Conservation (phyloP, 1,284 basidiomycete genomes). For the Trametes versicolor region DNA sequence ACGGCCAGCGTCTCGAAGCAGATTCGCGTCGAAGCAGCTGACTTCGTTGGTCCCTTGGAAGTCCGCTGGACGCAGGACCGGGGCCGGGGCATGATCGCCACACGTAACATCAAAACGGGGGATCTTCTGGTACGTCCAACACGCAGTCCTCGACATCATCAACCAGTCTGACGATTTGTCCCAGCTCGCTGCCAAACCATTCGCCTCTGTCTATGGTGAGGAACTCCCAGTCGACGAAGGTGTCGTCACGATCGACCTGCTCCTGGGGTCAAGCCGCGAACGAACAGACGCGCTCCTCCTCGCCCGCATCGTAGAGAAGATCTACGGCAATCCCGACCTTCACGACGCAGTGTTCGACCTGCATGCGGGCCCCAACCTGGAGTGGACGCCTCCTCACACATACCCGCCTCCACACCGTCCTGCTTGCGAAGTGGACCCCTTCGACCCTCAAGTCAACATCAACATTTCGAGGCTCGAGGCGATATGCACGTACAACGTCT, state of each 20-base stretch:
- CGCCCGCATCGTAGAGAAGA: conserved; percentile 24
- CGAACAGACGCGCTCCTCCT: conserved; percentile 22
- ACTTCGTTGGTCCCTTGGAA: conserved; percentile 32
- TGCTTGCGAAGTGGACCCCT: conserved; percentile 21
- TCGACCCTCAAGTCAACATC: conserved; percentile 30
- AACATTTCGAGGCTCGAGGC: conserved; percentile 34
- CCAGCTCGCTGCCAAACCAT: conserved; percentile 37
- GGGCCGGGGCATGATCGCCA: conserved; percentile 35
- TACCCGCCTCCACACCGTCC: conserved; percentile 21
- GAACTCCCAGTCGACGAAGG: conserved; percentile 22
- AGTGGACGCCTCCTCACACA: conserved; percentile 30
- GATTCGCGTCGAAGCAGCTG: conserved; percentile 33
- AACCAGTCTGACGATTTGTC: not conserved
- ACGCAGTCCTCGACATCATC: no score
- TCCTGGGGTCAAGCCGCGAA: conserved; percentile 22
- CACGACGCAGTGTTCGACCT: conserved; percentile 32
- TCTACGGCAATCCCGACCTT: conserved; percentile 38
- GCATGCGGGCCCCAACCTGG: conserved; percentile 31
- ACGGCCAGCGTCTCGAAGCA: conserved; percentile 11
- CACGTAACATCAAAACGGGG: conserved; percentile 25
- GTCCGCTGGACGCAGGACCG: conserved; percentile 24
- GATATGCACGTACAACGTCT: conserved; percentile 34
- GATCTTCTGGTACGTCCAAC: conserved; percentile 32
- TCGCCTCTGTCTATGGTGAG: conserved; percentile 24
- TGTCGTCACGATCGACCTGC: conserved; percentile 25